These are phyloP conservation scores for Diplodia intermedia DNA, from an alignment of 2,329 filamentous ascomycete species.

Conservation along the genomic window DNA sequence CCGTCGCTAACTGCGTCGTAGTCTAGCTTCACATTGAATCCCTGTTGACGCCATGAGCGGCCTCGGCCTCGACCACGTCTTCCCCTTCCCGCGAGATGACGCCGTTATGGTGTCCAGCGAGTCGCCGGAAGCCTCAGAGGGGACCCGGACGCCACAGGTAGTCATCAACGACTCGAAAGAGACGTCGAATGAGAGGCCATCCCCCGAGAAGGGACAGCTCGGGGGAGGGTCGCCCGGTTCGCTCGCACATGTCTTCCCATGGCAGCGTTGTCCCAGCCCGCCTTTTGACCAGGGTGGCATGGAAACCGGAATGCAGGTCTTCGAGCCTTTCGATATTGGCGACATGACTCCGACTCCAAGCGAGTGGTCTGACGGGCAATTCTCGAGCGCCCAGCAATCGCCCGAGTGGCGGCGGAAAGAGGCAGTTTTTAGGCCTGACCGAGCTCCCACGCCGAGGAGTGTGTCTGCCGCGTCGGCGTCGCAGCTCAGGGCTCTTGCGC, in stretches of 20 bases:
- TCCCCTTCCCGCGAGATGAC: constrained; percentile 19
- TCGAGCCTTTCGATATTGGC: constrained; percentile 30
- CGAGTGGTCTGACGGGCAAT: constrained; percentile 25
- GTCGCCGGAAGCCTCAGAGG: not conserved
- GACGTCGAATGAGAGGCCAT: not conserved
- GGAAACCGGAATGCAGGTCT: constrained; percentile 27
- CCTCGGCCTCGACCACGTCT: constrained; percentile 26
- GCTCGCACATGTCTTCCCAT: constrained; percentile 30
- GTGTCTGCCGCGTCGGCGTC: constrained; percentile 1
- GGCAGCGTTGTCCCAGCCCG: constrained; percentile 23
- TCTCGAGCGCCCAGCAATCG: constrained; percentile 17
- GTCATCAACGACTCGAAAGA: constrained; percentile 11
- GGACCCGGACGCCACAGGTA: constrained; percentile 3
- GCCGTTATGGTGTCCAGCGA: constrained; percentile 9
- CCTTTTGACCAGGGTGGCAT: constrained; percentile 12
- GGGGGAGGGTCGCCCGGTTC: not conserved
- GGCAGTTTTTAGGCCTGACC: not conserved
- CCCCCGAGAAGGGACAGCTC: not conserved
- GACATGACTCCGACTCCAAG: constrained; percentile 27
- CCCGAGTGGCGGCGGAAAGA: constrained; percentile 17
- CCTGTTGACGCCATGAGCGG: constrained; percentile 21
- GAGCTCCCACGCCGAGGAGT: constrained; percentile 8
- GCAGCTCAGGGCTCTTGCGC: not conserved
- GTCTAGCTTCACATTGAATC: not conserved
- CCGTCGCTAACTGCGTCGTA: not conserved